These are phyloP conservation scores for Pterocarpus macrocarpus DNA, from an alignment of 306 rosid genomes.

Conservation along the genomic window DNA sequence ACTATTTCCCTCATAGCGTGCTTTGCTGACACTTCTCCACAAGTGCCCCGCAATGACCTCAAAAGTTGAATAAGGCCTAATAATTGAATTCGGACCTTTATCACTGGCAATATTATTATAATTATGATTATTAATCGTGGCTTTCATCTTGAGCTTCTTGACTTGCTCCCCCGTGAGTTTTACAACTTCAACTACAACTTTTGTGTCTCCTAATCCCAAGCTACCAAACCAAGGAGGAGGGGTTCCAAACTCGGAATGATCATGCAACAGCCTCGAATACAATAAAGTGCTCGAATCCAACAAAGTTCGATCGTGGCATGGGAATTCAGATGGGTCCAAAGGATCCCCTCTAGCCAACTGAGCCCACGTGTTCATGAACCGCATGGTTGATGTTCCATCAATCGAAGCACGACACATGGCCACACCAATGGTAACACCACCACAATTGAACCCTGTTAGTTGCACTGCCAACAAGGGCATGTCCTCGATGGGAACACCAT, in stretches of 20 bases:
- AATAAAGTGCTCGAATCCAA: constrained; percentile 3
- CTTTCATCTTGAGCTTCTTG: constrained; percentile 11
- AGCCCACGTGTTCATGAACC: constrained; percentile 52
- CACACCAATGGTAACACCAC: constrained; percentile 36
- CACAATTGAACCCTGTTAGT: constrained; percentile 45
- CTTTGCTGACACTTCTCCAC: constrained; percentile 52
- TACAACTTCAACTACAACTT: neutral
- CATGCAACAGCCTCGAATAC: neutral
- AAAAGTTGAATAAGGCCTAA: constrained; percentile 41
- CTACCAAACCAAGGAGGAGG: constrained; percentile 39
- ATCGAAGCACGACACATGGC: constrained; percentile 31
- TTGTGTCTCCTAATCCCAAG: neutral
- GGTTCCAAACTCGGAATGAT: constrained; percentile 29
- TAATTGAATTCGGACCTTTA: neutral
- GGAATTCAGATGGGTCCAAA: neutral
- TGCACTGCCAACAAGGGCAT: constrained; percentile 45
- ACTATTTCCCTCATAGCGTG: constrained; percentile 36
- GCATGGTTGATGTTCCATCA: constrained; percentile 44
- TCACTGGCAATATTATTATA: no score
- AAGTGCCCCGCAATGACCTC: constrained; percentile 52
- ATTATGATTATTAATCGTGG: no score
- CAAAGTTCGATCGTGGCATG: constrained; percentile 20
- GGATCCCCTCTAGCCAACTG: constrained; percentile 42
- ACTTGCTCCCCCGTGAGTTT: constrained; percentile 40
- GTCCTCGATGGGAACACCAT: constrained; percentile 36